Evolutionary conservation across 345 rosid genomes (phyloP), one percentile per base, ranked within the genome.

Genomic region (Salix exigua): DNA sequence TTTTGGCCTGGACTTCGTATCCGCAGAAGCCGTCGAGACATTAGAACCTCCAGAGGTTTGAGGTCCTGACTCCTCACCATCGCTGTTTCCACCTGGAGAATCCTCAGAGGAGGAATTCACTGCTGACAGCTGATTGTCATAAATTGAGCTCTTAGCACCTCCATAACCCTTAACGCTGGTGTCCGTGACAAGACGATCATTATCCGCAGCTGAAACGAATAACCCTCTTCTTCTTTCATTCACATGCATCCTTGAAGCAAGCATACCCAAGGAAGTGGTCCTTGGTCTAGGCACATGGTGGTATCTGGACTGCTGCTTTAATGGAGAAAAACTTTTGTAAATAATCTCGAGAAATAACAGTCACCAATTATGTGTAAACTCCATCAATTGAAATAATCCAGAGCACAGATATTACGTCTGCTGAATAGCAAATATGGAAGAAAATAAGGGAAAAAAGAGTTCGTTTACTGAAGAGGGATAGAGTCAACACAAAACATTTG

Each of bases 131-230:
- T 40, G 81, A 71, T 69, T 65, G 76, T 74, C 78, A 68, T 81
- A 72, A 73, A 70, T 31, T 30, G 83, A 66, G 55, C 76, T 64
- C 18, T 73, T 77, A 25, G 75, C 67, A 66, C 75, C 76, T 33
- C 62, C 80, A 23, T 81, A 75, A 69, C 72, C 79, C 78, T 73
- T 79, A 53, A 72, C 82, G 18, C 64, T 42, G 31, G 82, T 66
- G 14, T 79, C 77, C 0, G 79, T 48, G 48, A 80, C 82, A 74
- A 89, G 66, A 38, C 65, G 83, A 38, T 86, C 81, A 16, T 87
- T 87, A 61, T 88, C 88, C 9, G 81, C 85, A 44, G 80, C 84
- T 37, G 84, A 79, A 80, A 82, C 83, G 77, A 82, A 79, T 18
- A 70, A 9, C 21, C 74, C 83, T 74, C 67, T 64, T 77, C 77